phyloP scores from a whole-genome alignment of 1,139 yeast genomes.

The Blastobotrys indianensis region DNA sequence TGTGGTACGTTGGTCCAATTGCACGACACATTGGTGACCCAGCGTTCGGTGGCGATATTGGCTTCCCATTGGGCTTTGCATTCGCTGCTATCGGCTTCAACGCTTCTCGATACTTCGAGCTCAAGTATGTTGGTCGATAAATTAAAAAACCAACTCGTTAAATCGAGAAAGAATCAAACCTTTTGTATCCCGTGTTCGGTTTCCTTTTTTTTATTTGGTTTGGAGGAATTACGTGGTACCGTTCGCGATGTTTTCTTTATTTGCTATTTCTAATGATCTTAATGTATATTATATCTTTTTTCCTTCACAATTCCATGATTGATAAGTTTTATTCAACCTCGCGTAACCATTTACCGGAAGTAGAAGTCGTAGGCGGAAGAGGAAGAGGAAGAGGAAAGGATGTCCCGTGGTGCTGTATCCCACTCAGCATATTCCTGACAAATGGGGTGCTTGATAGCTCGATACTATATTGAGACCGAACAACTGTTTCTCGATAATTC shows the following conservation, averaged over 20 bases:
- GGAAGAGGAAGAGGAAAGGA: too few relatives aligned
- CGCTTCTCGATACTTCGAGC: slow-evolving; percentile 58
- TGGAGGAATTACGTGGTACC: slow-evolving; percentile 6
- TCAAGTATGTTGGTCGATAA: slow-evolving; percentile 27
- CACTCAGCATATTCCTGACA: too few relatives aligned
- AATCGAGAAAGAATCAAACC: neutral
- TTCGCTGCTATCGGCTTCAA: slow-evolving; percentile 66
- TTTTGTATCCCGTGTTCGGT: neutral
- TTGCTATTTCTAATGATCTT: neutral
- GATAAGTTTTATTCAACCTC: too few relatives aligned
- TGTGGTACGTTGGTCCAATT: slow-evolving; percentile 72
- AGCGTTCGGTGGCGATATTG: slow-evolving; percentile 71
- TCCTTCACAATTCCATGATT: too few relatives aligned
- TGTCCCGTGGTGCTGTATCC: too few relatives aligned
- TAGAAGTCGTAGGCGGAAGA: too few relatives aligned
- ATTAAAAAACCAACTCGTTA: neutral
- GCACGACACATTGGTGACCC: slow-evolving; percentile 53
- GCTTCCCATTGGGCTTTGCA: slow-evolving; percentile 69
- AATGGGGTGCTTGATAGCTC: too few relatives aligned
- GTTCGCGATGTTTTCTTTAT: neutral
- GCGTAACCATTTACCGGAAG: too few relatives aligned
- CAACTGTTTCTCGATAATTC: too few relatives aligned
- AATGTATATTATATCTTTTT: too few relatives aligned
- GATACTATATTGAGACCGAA: too few relatives aligned
- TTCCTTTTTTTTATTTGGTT: neutral